Base-by-base conservation (phyloP, 2,329 filamentous ascomycete species). In the Salinomyces thailandicus region DNA sequence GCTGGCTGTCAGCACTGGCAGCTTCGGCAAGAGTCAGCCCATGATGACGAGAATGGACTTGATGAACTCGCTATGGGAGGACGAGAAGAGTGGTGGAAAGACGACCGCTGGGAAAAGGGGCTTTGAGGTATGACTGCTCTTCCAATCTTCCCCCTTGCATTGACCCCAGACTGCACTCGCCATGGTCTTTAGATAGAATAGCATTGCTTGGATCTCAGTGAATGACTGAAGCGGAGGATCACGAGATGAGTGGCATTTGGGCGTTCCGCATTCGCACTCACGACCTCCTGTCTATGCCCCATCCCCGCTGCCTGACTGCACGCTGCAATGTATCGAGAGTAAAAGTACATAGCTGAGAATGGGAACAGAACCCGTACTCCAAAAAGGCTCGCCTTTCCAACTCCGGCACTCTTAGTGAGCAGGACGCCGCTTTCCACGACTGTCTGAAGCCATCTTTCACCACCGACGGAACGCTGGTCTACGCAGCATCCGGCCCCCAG, bases 11-110 rank as follows among this genome's bases (percentile, higher is more conserved):
- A 34, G 24, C 18, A 35, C 39, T 15, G 31, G 35, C 13, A 39
- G 43, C 13, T 35, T 55, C 5, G 44, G 46, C 16, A 50, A 50
- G 40, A 56, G 51, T 29, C 75, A 75, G 46, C 79, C 81, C 1
- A 89, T 94, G 60, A 74, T 78, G 14, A 94, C 82, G 14, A 87
- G 83, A 54, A 93, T 96, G 63, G 91, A 95, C 66, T 68, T 95
- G 58, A 95, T 94, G 85, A 89, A 93, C 58, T 93, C 85, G 32
- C 68, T 95, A 38, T 95, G 93, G 62, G 81, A 83, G 58, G 75
- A 81, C 61, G 77, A 62, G 43, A 77, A 74, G 64, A 70, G 68
- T 36, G 70, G 70, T 45, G 60, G 53, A 34, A 47, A 41, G 35
- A 33, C 37, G 30, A 32, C 41, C 9, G 41, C 41, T 14, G 41